Evolutionary conservation across 2,329 filamentous ascomycete species (phyloP), one percentile per base, ranked within the genome.

Genomic region (Alternaria dauci): DNA sequence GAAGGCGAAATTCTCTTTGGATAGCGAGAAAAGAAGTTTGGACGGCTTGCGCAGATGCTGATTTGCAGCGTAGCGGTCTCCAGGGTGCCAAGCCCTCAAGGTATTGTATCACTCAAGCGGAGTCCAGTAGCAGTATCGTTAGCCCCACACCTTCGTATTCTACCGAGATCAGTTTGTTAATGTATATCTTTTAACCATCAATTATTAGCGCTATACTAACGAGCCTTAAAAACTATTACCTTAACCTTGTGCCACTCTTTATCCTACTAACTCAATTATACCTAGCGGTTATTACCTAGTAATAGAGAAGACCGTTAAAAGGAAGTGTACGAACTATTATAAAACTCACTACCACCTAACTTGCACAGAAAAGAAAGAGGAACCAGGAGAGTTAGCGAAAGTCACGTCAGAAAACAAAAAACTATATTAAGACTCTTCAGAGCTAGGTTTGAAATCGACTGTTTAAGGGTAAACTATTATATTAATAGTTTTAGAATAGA

Each of bases 401-500:
- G 34, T 61, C 43, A 6, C 55, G 51, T 51, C 16, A 61, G 18
- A 61, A 39, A 30, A 52, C 39, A 7, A 61, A 58, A 55, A 44
- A 61, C 32, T 23, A 61, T 50, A 55, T 61, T 42, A 25, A 51
- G 46, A 30, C 59, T 55, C 39, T 61, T 52, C 8, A 58, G 52
- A 43, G 41, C 25, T 11, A 61, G 59, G 46, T 61, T 61, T 18
- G 12, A 48, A n/a, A 51, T n/a, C 23, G 8, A 61, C 7, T 42
- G 18, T 61, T 43, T 18, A 46, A 52, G 8, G 5, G 12, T 52
- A 58, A 32, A 58, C 20, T 52, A 38, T 54, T 51, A 18, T 38
- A 30, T 52, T 61, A 52, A 62, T 14, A 20, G 32, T 34, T 55
- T n/a, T 42, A 62, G 59, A 62, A 59, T 25, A 55, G 5, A 55